Base-by-base conservation (phyloP, 192 early-diverging fungal genomes). In the Entomortierella chlamydospora region DNA sequence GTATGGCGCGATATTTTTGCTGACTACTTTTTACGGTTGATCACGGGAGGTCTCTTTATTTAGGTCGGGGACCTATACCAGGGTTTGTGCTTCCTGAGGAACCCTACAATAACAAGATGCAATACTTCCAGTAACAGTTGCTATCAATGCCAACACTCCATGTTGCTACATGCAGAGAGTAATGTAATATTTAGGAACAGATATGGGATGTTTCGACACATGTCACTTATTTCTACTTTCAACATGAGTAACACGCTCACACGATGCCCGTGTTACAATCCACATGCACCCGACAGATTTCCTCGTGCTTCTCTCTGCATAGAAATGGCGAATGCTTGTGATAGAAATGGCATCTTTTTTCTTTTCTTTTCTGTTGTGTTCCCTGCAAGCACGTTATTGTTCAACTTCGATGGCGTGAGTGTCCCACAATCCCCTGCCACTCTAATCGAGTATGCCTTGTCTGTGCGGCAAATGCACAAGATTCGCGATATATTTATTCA, bases 401-500 rank as follows among this genome's bases (percentile, higher is more conserved):
- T 10, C 20, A 25, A 34, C 18, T 2, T 28, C 13, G 18, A 57
- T 57, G 55, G 55, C 55, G 55, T 57, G 55, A 13, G 4, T 57
- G 4, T 26, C 26, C 26, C 52, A 54, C 33, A 18, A 10, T 33
- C 18, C 33, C 55, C 4, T 37, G 34, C 10, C 55, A 31, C 33
- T 18, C 18, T 54, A 26, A n/a, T 54, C 26, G 3, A 4, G 11
- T 29, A 54, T 54, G 52, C 49, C 52, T 26, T 55, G 55, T 57
- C 55, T 18, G 55, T 57, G 55, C 55, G 55, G 55, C 17, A 57
- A 57, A 34, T n/a, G n/a, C 55, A 57, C 55, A 57, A 37, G 55
- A 33, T 34, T 30, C 2, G 22, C 15, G 55, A 37, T 37, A 37
- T 37, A n/a, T n/a, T n/a, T n/a, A n/a, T n/a, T n/a, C n/a, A n/a